Conservation (phyloP, 257 asterid species). For the Hygrophila difformis region DNA sequence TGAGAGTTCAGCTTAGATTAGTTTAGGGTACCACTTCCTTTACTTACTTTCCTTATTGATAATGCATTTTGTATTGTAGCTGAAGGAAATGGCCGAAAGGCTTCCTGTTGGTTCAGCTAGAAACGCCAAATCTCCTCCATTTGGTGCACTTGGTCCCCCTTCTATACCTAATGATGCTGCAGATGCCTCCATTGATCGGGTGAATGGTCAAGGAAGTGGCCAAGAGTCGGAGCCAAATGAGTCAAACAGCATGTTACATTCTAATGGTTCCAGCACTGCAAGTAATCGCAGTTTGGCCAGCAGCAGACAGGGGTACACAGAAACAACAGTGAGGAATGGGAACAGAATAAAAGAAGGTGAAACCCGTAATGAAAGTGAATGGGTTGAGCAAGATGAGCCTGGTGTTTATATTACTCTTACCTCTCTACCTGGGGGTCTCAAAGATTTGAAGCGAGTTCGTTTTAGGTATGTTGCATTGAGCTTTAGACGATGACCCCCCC, state of each 20-base stretch:
- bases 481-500: too few species aligned
- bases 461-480: conserved; percentile 48
- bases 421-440: conserved; percentile 60
- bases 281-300: conserved; percentile 35
- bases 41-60: conserved; percentile 17
- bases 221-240: conserved; percentile 39
- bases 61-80: conserved; percentile 21
- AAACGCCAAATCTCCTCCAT: conserved; percentile 39
- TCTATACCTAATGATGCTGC: conserved; percentile 29
- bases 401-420: conserved; percentile 79
- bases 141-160: conserved; percentile 25
- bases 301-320: conserved; percentile 26
- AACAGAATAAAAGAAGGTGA: conserved; percentile 42
- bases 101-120: conserved; percentile 63
- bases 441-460: conserved; percentile 75
- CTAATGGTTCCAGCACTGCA: conserved; percentile 31
- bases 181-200: conserved; percentile 27
- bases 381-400: conserved; percentile 82
- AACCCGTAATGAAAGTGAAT: conserved; percentile 47
- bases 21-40: conserved; percentile 5
- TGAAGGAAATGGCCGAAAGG: conserved; percentile 76
- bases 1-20: conserved; percentile 6
- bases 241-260: conserved; percentile 30
- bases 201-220: conserved; percentile 28
- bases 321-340: conserved; percentile 35